These are phyloP conservation scores for Phytomonas sp. DNA, from an alignment of 208 protist genomes.

Conservation along the genomic window DNA sequence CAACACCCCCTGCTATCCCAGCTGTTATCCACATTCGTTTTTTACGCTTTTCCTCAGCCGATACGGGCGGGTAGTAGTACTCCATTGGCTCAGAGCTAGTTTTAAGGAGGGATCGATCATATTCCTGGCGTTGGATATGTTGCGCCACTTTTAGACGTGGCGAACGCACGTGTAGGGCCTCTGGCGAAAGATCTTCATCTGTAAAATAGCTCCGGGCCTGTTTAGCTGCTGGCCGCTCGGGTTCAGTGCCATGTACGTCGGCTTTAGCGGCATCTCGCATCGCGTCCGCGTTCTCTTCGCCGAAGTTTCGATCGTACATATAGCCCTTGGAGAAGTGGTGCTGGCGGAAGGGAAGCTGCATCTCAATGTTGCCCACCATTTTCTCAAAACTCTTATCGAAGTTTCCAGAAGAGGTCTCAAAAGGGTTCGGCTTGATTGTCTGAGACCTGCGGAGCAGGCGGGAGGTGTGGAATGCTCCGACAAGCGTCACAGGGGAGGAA, in stretches of 20 bases:
- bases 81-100: conserved; percentile 43
- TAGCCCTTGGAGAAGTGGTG: conserved; percentile 37
- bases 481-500: background rate
- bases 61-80: conserved; percentile 61
- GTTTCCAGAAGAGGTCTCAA: conserved; percentile 46
- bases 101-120: conserved; percentile 63
- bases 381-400: conserved; percentile 84
- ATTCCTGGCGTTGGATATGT: conserved; percentile 31
- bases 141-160: conserved; percentile 65
- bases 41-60: conserved; percentile 22
- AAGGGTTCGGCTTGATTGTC: conserved; percentile 73
- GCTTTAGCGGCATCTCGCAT: conserved; percentile 43
- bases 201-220: conserved; percentile 66
- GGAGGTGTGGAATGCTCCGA: background rate
- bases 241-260: conserved; percentile 49
- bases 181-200: conserved; percentile 47
- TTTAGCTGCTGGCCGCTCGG: conserved; percentile 48
- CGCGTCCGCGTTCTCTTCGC: conserved; percentile 44
- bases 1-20: conserved; percentile 11
- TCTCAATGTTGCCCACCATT: conserved; percentile 52
- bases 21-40: conserved; percentile 17
- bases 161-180: conserved; percentile 46
- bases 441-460: conserved; percentile 32
- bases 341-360: conserved; percentile 49
- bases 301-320: conserved; percentile 59